phyloP scores from a whole-genome alignment of 345 rosid genomes.

The Combretum micranthum region DNA sequence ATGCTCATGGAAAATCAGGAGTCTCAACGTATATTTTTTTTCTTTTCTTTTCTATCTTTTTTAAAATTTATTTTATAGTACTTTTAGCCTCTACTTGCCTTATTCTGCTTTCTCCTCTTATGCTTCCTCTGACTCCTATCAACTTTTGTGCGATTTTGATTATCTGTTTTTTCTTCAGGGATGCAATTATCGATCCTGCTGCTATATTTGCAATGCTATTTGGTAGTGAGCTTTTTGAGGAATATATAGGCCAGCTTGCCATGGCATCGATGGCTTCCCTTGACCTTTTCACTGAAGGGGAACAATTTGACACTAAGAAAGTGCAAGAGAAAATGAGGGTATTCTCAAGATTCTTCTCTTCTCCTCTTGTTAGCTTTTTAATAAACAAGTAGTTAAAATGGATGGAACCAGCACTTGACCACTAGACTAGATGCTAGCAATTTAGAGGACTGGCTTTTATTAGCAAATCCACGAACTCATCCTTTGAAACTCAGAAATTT shows the following conservation, averaged over 20 bases:
- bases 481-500: no score
- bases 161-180: slow-evolving; percentile 39
- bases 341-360: neutral
- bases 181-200: slow-evolving; percentile 89
- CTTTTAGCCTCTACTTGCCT: slow-evolving; percentile 1
- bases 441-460: no score
- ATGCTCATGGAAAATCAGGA: slow-evolving; percentile 88
- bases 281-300: slow-evolving; percentile 79
- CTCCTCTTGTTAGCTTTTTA: no score
- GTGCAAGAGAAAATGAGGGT: slow-evolving; percentile 94
- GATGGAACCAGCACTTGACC: no score
- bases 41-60: slow-evolving; percentile 11
- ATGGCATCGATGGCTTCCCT: slow-evolving; percentile 99
- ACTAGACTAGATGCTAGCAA: no score
- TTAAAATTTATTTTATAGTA: neutral
- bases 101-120: neutral
- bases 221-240: slow-evolving; percentile 97
- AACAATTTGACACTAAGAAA: slow-evolving; percentile 73
- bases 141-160: neutral
- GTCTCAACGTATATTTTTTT: slow-evolving; percentile 75
- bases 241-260: slow-evolving; percentile 92
- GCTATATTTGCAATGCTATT: slow-evolving; percentile 96
- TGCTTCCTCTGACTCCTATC: neutral
- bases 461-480: no score
- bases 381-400: no score